phyloP scores from a whole-genome alignment of 257 asterid genomes.

The Asclepias syriaca region DNA sequence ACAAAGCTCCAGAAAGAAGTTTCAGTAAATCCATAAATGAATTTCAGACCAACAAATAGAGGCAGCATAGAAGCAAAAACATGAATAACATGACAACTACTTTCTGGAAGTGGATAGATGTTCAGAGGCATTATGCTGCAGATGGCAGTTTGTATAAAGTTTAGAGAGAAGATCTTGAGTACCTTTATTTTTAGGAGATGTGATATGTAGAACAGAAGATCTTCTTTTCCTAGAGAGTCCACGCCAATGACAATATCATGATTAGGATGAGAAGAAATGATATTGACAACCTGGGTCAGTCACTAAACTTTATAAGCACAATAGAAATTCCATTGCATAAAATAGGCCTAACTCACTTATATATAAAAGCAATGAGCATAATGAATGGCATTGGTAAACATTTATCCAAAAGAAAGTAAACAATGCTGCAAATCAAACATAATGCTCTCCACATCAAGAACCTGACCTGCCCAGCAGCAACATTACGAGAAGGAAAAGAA shows the following conservation, averaged over 20 bases:
- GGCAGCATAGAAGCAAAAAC: background rate
- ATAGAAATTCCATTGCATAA: conserved; percentile 6
- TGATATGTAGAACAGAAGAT: conserved; percentile 66
- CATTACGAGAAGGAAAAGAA: conserved; percentile 71
- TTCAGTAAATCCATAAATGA: background rate
- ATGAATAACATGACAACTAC: background rate
- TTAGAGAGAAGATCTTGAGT: background rate
- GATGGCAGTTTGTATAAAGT: background rate
- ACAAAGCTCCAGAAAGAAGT: conserved; percentile 1
- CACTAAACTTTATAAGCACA: conserved; percentile 15
- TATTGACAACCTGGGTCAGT: conserved; percentile 55
- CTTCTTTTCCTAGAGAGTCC: conserved; percentile 87
- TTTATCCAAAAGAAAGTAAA: background rate
- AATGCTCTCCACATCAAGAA: background rate
- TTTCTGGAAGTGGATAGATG: background rate
- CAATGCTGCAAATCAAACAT: background rate
- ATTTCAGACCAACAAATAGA: background rate
- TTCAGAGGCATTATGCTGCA: background rate
- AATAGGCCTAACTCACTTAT: background rate
- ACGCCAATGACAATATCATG: conserved; percentile 69
- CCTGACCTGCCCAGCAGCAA: conserved; percentile 63
- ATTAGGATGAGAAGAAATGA: conserved; percentile 66
- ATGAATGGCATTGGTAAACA: background rate
- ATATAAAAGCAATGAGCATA: background rate
- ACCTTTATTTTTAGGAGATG: conserved; percentile 62